Percentiles rank a stretch among this genome's conserved stretches.
Evolutionary conservation across 2,329 filamentous ascomycete genomes (phyloP).

Genomic region (Talaromyces sp.): DNA sequence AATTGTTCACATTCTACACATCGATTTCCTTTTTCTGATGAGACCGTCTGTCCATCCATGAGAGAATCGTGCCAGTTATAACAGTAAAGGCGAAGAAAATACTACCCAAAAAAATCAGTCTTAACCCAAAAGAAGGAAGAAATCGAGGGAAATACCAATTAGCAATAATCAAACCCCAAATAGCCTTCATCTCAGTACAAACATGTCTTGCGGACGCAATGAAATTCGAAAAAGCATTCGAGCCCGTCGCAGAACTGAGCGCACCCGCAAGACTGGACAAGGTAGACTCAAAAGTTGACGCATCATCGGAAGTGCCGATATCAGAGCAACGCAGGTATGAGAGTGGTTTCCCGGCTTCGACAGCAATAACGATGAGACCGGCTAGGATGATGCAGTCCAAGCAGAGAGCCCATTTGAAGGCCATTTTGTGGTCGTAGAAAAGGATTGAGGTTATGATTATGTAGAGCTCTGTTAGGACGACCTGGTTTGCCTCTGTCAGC

Average conservation of each 20-base stretch:
- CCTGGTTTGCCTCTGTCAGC: slow-evolving; percentile 47
- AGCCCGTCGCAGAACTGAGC: slow-evolving; percentile 42
- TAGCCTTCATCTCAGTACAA: slow-evolving; percentile 79
- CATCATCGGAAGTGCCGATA: slow-evolving; percentile 47
- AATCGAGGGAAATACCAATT: slow-evolving; percentile 53
- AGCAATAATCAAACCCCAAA: slow-evolving; percentile 82
- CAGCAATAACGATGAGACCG: slow-evolving; percentile 72
- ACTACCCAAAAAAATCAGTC: slow-evolving; percentile 32
- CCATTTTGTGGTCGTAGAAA: slow-evolving; percentile 71
- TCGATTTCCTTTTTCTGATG: not conserved
- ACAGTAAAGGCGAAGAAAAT: slow-evolving; percentile 65
- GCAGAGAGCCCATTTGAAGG: slow-evolving; percentile 65
- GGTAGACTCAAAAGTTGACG: slow-evolving; percentile 53
- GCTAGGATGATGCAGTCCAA: slow-evolving; percentile 69
- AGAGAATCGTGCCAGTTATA: slow-evolving; percentile 58
- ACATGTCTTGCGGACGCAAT: slow-evolving; percentile 61
- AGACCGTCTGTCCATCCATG: slow-evolving; percentile 47
- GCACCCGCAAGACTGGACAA: slow-evolving; percentile 52
- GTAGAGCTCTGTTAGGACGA: slow-evolving; percentile 76
- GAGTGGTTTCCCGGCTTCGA: slow-evolving; percentile 74
- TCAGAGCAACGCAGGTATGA: slow-evolving; percentile 70
- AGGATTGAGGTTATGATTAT: slow-evolving; percentile 75
- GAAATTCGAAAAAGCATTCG: slow-evolving; percentile 48
- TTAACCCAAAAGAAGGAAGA: not conserved
- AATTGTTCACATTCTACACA: not conserved